Conservation (phyloP, 352 stramenopile species). For the Globisporangium yorkense region DNA sequence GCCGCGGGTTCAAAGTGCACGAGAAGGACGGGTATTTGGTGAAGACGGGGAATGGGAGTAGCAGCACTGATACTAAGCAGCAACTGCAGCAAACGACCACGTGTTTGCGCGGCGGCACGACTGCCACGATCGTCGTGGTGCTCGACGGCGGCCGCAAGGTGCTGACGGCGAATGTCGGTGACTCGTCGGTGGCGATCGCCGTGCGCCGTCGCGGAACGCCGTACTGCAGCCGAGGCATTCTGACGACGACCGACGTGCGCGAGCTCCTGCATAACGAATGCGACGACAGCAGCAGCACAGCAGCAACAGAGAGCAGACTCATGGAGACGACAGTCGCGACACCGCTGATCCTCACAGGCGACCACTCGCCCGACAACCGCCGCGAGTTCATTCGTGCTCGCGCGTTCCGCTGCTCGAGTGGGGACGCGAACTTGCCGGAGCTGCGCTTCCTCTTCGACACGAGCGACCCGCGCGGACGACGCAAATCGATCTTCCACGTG, state of each 20-base stretch:
- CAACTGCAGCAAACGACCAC: slow-evolving; percentile 18
- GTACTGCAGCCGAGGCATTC: slow-evolving; percentile 2
- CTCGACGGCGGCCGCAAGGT: slow-evolving; percentile 62
- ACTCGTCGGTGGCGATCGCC: slow-evolving; percentile 54
- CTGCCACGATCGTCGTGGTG: slow-evolving; percentile 76
- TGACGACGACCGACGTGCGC: slow-evolving; percentile 23
- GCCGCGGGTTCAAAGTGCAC: slow-evolving; percentile 45
- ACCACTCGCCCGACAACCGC: slow-evolving; percentile 76
- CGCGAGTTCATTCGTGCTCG: slow-evolving; percentile 70
- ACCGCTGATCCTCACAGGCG: slow-evolving; percentile 68
- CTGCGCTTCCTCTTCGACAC: slow-evolving; percentile 87
- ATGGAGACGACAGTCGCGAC: neutral
- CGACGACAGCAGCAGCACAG: neutral
- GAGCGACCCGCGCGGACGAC: slow-evolving; percentile 23
- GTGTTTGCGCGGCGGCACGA: slow-evolving; percentile 88
- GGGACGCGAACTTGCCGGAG: slow-evolving; percentile 31
- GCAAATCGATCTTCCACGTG: slow-evolving; percentile 32
- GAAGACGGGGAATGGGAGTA: slow-evolving; percentile 15
- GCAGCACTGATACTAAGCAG: neutral
- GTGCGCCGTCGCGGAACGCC: slow-evolving; percentile 4
- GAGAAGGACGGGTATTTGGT: slow-evolving; percentile 67
- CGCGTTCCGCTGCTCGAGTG: slow-evolving; percentile 21
- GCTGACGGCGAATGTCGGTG: slow-evolving; percentile 79
- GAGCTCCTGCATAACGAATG: neutral
- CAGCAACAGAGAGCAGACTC: neutral